Conservation (phyloP, 352 stramenopile genomes). For the Phytophthora citricola region DNA sequence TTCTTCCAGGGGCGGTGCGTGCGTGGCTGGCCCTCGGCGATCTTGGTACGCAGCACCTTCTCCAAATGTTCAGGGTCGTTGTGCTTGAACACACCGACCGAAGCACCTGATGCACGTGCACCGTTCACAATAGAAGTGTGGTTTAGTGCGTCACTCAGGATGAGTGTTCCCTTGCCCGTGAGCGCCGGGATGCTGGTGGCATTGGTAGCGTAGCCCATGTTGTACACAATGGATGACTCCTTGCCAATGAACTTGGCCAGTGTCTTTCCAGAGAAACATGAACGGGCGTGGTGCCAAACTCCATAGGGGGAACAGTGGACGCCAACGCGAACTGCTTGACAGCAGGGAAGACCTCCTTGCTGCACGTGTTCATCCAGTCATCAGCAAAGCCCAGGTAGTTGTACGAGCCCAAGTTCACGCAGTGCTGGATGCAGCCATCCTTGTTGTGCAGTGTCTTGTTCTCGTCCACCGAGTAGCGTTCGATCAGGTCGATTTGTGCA, state of each 20-base stretch:
- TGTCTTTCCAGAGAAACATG: slow-evolving; percentile 94
- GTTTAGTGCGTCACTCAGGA: slow-evolving; percentile 98
- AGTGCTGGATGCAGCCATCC: slow-evolving; percentile 74
- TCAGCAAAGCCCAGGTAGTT: slow-evolving; percentile 99
- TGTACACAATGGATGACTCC: slow-evolving; percentile 96
- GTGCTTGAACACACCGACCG: slow-evolving; percentile 97
- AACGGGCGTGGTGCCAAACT: slow-evolving; percentile 89
- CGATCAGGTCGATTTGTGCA: slow-evolving; percentile 95
- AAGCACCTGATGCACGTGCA: slow-evolving; percentile 90
- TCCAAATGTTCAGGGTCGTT: slow-evolving; percentile 96
- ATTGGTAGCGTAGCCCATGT: slow-evolving; percentile 99
- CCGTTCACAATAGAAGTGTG: slow-evolving; percentile 99
- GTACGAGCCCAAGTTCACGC: slow-evolving; percentile 98
- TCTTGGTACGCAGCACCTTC: slow-evolving; percentile 80
- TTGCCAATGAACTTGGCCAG: slow-evolving; percentile 97
- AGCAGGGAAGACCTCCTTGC: slow-evolving; percentile 88
- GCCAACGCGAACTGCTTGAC: slow-evolving; percentile 90
- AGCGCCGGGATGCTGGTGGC: slow-evolving; percentile 96
- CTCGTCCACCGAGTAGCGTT: slow-evolving; percentile 88
- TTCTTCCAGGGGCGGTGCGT: slow-evolving; percentile 97
- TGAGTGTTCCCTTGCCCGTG: slow-evolving; percentile 92
- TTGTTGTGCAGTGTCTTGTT: slow-evolving; percentile 87
- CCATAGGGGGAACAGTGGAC: slow-evolving; percentile 69
- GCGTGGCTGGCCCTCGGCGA: slow-evolving; percentile 86
- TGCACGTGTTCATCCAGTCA: slow-evolving; percentile 98